Base-by-base conservation (phyloP, 2,329 filamentous ascomycete species). In the Dryadomyces sulphureus region DNA sequence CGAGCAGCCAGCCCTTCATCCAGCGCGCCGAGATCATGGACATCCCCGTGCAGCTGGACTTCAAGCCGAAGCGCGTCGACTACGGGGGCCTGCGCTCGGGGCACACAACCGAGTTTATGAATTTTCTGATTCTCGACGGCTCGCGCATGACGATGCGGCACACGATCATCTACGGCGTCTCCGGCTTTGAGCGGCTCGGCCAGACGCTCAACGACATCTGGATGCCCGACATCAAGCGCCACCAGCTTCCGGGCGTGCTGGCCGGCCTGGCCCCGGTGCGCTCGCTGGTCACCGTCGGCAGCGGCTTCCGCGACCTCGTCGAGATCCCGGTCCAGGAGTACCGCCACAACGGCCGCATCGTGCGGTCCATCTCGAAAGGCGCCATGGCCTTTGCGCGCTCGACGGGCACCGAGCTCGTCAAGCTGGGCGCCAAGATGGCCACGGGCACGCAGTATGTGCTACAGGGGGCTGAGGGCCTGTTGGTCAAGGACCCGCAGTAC, bases 51-150 rank as follows among this genome's bases (percentile, higher is more conserved):
- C 88, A 84, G 57, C 77, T 79, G 4, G 92, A 98, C 62, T 98
- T 98, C 66, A 98, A 98, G 61, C 92, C 92, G 8, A 96, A 98
- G 63, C 79, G 87, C n/a, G 86, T 98, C 17, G 90, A 98, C 61
- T 98, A 98, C 55, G 85, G 81, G 0, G 89, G 89, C 4, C 73
- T 98, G 4, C 80, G 89, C 22, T 95, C 92, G 1, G 92, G 92
- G 2, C 87, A 86, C 53, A 96, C 92, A 0, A 94, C 87, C 0
- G 92, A 98, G 60, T 94, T 98, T 57, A 96, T 96, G 89, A 98
- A 98, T 61, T 95, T 98, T 59, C 75, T 98, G 52, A 84, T 90
- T 14, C 75, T 98, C 1, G 92, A 98, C 54, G 81, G 85, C 53
- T 80, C 92, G 2, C 80, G 90, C 50, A 84, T 98, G 72, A 76